Evolutionary conservation across 352 stramenopile species (phyloP), one percentile per base, ranked within the genome.

Genomic region (Proteromonas lacertae): DNA sequence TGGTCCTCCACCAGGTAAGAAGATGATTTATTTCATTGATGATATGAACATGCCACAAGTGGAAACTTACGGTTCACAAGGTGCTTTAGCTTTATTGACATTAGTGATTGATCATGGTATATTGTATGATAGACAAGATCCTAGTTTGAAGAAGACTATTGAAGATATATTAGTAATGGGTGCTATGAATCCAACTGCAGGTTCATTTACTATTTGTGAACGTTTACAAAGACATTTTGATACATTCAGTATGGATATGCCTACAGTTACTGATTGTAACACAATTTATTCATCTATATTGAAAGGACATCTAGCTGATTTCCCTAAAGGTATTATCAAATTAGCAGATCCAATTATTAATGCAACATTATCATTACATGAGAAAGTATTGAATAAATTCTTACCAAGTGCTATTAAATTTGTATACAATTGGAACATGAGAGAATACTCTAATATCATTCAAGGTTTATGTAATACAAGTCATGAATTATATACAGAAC

Each of bases 351-450:
- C 77, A 4, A 76, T 72, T 5, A 62, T 66, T 2, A 58, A 59
- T 17, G 60, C 51, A 38, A 81, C 71, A 26, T 81, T 83, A 40
- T 60, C 76, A 39, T 40, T 82, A 29, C 83, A 64, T 62, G 79
- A 75, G 40, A 77, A 60, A 35, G 71, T 76, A 53, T 75, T 78
- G 42, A 57, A 52, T 18, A 75, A 74, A 38, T 49, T 84, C 21
- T 36, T 84, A 16, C 70, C 67, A 0, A 79, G 66, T 2, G 67
- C 70, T 0, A 64, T 62, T 5, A 84, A 84, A 32, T 82, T 84
- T 51, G 65, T 80, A 45, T 84, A 84, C 49, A 75, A 75, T 38
- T 84, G 81, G 53, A 84, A 81, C 33, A 76, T 84, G 60, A 59
- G 69, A 17, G 67, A 84, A 26, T 51, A 81, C 5, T 64, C 52